Conservation (phyloP, 805 yeast species). For the Saccharomycopsis lassenensis region DNA sequence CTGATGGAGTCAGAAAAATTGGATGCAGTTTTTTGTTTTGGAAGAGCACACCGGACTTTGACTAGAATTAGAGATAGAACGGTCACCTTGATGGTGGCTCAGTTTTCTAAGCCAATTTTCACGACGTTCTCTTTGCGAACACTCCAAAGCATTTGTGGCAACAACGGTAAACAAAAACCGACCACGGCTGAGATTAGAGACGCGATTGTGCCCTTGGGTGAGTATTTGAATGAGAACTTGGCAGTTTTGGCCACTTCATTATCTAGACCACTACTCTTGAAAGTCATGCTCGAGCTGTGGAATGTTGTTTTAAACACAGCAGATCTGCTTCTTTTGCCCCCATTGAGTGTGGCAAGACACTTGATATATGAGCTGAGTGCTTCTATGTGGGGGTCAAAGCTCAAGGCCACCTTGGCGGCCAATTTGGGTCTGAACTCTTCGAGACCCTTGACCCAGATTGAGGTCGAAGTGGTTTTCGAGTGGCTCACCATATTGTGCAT, state of each 20-base stretch:
- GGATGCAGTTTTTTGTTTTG: conserved; percentile 75
- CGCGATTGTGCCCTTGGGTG: conserved; percentile 63
- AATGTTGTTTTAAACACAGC: conserved; percentile 54
- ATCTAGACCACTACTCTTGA: conserved; percentile 41
- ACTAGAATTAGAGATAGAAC: conserved; percentile 55
- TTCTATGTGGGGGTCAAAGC: conserved; percentile 29
- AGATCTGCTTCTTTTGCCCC: conserved; percentile 66
- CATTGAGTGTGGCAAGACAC: conserved; percentile 36
- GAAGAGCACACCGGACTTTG: conserved; percentile 59
- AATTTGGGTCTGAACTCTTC: conserved; percentile 21
- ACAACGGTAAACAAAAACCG: conserved; percentile 33
- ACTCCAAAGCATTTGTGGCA: conserved; percentile 45
- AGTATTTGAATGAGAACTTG: conserved; percentile 60
- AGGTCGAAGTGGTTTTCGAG: conserved; percentile 54
- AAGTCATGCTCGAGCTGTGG: conserved; percentile 78
- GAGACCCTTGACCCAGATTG: conserved; percentile 43
- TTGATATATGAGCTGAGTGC: too few species aligned
- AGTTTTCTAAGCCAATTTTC: conserved; percentile 55
- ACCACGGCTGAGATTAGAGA: conserved; percentile 42
- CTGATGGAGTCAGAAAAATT: conserved; percentile 70
- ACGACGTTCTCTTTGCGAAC: conserved; percentile 47
- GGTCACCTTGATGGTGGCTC: conserved; percentile 58
- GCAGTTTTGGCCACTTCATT: conserved; percentile 50
- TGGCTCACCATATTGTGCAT: conserved; percentile 60
- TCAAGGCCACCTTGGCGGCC: conserved; percentile 31